A percentile compares a stretch with the other conserved stretches of the same genome.
Evolutionary conservation across 1,139 yeast genomes (phyloP).

Genomic region (Meyerozyma smithsonii): DNA sequence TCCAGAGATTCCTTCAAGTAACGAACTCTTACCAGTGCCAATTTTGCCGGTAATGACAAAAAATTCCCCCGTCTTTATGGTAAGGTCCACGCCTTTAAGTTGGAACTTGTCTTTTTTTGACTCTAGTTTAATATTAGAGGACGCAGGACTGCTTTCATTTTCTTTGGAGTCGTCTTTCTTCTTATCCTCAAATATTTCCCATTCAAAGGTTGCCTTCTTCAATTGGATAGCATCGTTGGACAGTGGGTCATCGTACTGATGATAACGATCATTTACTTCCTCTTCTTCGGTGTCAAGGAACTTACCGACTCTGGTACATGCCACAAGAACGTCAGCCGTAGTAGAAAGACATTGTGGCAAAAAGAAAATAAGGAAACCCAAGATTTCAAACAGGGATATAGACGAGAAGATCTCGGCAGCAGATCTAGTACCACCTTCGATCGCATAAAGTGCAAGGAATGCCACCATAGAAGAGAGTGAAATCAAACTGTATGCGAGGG

Average conservation of each 20-base stretch:
- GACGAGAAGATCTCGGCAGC: conserved; percentile 81
- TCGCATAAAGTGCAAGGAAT: conserved; percentile 62
- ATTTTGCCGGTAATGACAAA: conserved; percentile 45
- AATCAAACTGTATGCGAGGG: conserved; percentile 57
- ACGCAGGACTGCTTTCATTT: not conserved
- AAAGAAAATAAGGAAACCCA: conserved; percentile 48
- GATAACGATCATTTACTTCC: conserved; percentile 11
- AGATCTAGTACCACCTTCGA: conserved; percentile 39
- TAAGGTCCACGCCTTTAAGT: conserved; percentile 22
- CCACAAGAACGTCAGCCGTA: conserved; percentile 67
- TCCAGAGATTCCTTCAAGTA: conserved; percentile 44
- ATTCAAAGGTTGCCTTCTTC: conserved; percentile 53
- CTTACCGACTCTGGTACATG: conserved; percentile 54
- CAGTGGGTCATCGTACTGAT: not conserved
- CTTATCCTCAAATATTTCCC: conserved; percentile 48
- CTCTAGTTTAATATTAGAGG: not conserved
- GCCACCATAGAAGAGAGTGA: conserved; percentile 67
- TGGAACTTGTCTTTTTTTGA: not conserved
- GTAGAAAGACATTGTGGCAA: conserved; percentile 69
- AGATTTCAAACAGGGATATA: conserved; percentile 64
- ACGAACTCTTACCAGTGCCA: conserved; percentile 47
- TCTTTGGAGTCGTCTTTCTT: conserved; percentile 3
- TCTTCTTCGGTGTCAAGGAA: conserved; percentile 37
- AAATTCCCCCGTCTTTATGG: conserved; percentile 38
- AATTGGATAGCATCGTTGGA: conserved; percentile 39